Percentiles rank a stretch among this genome's conserved stretches.
phyloP scores from a whole-genome alignment of 169 alveolate genomes.

The Plasmodium coatneyi region DNA sequence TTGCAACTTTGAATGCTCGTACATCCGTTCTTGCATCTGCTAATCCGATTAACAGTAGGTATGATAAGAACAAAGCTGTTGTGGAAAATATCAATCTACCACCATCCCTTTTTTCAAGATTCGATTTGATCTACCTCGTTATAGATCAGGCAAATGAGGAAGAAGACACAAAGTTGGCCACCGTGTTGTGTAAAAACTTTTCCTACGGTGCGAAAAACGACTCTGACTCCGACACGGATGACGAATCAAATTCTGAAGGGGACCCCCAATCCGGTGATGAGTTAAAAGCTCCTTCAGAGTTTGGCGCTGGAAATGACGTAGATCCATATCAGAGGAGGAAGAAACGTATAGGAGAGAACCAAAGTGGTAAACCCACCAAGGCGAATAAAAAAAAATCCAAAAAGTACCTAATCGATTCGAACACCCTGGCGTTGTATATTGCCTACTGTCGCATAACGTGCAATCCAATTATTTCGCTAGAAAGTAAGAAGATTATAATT shows the following conservation, averaged over 20 bases:
- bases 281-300: conserved; percentile 21
- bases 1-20: conserved; percentile 93
- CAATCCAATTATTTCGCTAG: conserved; percentile 92
- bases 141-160: conserved; percentile 90
- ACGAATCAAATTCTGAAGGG: conserved; percentile 65
- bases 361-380: conserved; percentile 19
- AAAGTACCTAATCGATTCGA: conserved; percentile 77
- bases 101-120: conserved; percentile 97
- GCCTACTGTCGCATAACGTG: conserved; percentile 93
- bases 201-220: conserved; percentile 81
- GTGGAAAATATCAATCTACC: conserved; percentile 98
- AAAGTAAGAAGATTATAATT: conserved; percentile 88
- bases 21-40: conserved; percentile 99
- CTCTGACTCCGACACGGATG: conserved; percentile 22
- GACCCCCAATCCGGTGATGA: conserved; percentile 22
- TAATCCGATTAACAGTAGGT: conserved; percentile 96
- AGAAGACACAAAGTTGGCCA: conserved; percentile 89
- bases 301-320: not conserved
- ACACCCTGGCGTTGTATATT: conserved; percentile 89
- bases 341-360: conserved; percentile 8
- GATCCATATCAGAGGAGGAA: not conserved
- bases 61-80: conserved; percentile 96
- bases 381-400: conserved; percentile 14
- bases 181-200: conserved; percentile 76
- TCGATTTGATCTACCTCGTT: conserved; percentile 94